These are phyloP conservation scores for Aspergillus nomiae DNA, from an alignment of 2,329 filamentous ascomycete species.

Conservation along the genomic window DNA sequence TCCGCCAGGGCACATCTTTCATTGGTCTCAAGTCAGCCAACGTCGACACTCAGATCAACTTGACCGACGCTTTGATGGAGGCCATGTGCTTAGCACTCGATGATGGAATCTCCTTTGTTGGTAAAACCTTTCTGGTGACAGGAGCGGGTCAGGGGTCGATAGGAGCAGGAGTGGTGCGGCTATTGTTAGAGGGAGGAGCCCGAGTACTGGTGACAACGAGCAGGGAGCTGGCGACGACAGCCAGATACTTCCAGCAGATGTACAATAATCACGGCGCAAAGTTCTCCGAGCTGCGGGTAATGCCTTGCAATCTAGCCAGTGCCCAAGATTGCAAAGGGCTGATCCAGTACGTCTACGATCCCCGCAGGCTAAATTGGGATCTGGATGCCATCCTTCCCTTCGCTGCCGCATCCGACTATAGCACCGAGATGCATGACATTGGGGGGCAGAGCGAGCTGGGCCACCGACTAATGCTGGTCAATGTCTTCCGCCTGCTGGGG, in stretches of 20 bases:
- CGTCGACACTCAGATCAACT: constrained; percentile 79
- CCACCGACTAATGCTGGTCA: constrained; percentile 98
- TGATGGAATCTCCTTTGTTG: constrained; percentile 34
- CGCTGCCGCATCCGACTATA: constrained; percentile 95
- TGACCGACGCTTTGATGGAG: constrained; percentile 68
- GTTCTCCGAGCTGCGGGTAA: constrained; percentile 94
- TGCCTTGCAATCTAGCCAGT: constrained; percentile 98
- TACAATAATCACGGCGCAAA: constrained; percentile 91
- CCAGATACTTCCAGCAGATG: constrained; percentile 99
- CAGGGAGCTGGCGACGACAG: constrained; percentile 93
- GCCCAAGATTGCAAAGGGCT: constrained; percentile 96
- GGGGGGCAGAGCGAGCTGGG: constrained; percentile 98
- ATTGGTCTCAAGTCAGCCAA: constrained; percentile 86
- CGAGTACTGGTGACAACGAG: constrained; percentile 97
- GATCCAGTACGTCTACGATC: constrained; percentile 94
- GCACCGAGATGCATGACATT: constrained; percentile 84
- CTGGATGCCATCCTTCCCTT: constrained; percentile 95
- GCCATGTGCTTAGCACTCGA: too few relatives aligned
- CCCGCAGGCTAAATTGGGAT: constrained; percentile 97
- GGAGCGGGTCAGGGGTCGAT: constrained; percentile 97
- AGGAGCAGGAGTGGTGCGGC: constrained; percentile 93
- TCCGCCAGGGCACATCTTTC: not conserved
- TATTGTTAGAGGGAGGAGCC: constrained; percentile 92
- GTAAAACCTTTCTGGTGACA: constrained; percentile 97
- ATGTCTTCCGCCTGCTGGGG: constrained; percentile 87